Base-by-base conservation (phyloP, 495 filamentous ascomycete genomes). In the Daldinia grandis region DNA sequence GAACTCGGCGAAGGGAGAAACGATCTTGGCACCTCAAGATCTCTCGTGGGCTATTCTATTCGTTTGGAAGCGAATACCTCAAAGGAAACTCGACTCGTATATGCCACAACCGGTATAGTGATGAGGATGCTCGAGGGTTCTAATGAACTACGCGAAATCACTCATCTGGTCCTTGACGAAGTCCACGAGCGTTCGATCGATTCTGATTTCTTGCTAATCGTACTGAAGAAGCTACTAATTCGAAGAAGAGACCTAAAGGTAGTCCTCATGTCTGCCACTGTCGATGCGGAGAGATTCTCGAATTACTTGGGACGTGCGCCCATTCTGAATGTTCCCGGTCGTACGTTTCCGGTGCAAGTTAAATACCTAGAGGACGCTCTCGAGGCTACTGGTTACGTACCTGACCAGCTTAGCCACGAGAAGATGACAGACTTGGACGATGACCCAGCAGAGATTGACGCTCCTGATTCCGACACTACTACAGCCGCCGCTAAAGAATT, bases 151-250 rank as follows among this genome's bases (percentile, higher is more conserved):
- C 84, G 87, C 50, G 95, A 97, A 58, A 90, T 98, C 58, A 96
- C 93, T 3, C 95, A 98, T 78, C 85, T 99, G 58, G 88, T 99
- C 53, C 86, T 99, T 24, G 95, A 99, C 71, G 95, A 99, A 78
- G 93, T 97, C 3, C 95, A 98, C 78, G 94, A 98, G 72, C 87
- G 94, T 59, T 91, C 92, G 19, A 98, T 99, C 67, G 95, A 98
- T 77, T 96, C 92, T 58, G 95, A 99, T 70, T 98, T 99, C 78
- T 83, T 99, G 19, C 82, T 99, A 12, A 92, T 98, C 65, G 90
- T 98, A 2, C 85, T 99, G 24, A 91, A 92, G 70, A 91, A 94
- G 68, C 81, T 98, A 15, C 85, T 97, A 74, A 69, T 85, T 21
- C 85, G 85, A 59, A 84, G 93, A 54, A 90, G 89, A 54, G 87